A percentile compares a stretch with the other conserved stretches of the same genome.
These are phyloP conservation scores for Crithidia brevicula DNA, from an alignment of 208 protist species.

Conservation along the genomic window DNA sequence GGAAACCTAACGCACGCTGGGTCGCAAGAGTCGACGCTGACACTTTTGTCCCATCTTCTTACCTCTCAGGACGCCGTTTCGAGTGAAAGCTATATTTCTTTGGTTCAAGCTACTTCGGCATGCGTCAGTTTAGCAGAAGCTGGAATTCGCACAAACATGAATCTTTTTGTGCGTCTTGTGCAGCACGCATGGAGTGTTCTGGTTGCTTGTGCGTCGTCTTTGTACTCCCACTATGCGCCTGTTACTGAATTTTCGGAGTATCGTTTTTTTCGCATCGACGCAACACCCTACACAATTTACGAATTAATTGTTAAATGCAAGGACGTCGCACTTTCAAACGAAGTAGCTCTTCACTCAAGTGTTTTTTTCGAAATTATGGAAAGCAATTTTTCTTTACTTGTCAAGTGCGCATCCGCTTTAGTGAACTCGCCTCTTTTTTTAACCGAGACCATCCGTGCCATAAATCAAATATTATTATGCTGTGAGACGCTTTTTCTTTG, in stretches of 20 bases:
- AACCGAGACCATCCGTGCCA: not conserved
- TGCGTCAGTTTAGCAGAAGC: not conserved
- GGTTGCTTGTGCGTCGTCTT: not conserved
- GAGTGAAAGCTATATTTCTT: constrained; percentile 23
- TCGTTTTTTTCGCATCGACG: constrained; percentile 28
- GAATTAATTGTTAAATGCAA: constrained; percentile 13
- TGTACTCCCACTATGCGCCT: constrained; percentile 1
- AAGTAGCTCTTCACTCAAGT: constrained; percentile 20
- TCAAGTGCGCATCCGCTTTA: constrained; percentile 3
- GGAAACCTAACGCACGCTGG: not conserved
- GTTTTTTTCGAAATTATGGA: constrained; percentile 24
- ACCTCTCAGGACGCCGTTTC: constrained; percentile 2
- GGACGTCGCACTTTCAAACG: constrained; percentile 29
- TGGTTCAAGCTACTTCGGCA: constrained; percentile 12
- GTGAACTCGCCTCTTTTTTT: constrained; percentile 16
- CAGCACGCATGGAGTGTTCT: constrained; percentile 27
- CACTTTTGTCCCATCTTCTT: constrained; percentile 13
- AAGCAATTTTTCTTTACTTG: constrained; percentile 11
- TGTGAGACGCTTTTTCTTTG: constrained; percentile 21
- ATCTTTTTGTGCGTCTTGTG: constrained; percentile 8
- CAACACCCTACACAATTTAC: not conserved
- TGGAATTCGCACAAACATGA: not conserved
- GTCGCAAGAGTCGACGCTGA: not conserved
- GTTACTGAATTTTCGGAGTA: not conserved
- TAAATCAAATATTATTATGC: constrained; percentile 12